Evolutionary conservation across 306 rosid genomes (phyloP).

Genomic region (Pyrus betulifolia): DNA sequence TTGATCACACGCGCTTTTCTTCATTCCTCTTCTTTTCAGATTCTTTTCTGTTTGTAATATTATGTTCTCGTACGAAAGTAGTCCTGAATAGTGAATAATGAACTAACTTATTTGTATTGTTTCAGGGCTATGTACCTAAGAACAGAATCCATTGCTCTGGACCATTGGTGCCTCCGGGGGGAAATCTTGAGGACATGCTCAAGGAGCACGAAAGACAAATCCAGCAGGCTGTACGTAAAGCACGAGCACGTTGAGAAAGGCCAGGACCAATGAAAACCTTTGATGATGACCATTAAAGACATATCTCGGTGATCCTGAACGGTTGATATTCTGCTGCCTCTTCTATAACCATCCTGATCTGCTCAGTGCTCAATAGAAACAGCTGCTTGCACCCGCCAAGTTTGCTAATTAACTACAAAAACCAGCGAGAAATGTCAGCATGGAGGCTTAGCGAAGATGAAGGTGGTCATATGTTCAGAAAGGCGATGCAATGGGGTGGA

Average conservation of each 20-base stretch:
- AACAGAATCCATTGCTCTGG: slow-evolving; percentile 87
- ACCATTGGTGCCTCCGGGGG: slow-evolving; percentile 70
- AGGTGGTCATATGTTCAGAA: slow-evolving; percentile 6
- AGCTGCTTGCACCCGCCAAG: neutral
- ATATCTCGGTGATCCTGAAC: neutral
- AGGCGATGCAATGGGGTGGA: neutral
- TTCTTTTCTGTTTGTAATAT: neutral
- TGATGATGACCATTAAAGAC: neutral
- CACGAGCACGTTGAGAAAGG: slow-evolving; percentile 35
- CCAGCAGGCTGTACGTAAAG: slow-evolving; percentile 86
- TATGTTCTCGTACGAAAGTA: neutral
- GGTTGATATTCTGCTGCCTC: neutral
- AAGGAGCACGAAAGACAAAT: slow-evolving; percentile 82
- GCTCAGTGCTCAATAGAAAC: slow-evolving; percentile 7
- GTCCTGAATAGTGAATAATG: neutral
- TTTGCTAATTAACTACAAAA: neutral
- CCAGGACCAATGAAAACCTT: slow-evolving; percentile 22
- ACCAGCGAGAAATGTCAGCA: neutral
- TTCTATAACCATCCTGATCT: neutral
- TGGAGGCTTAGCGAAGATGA: slow-evolving; percentile 4
- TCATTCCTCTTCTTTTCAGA: neutral
- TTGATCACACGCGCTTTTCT: neutral
- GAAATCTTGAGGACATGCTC: slow-evolving; percentile 81
- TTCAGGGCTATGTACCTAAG: slow-evolving; percentile 49
- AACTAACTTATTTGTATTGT: slow-evolving; percentile 1